These are phyloP conservation scores for Porphyrellus cyaneotinctus DNA, from an alignment of 768 basidiomycete genomes.

Conservation along the genomic window DNA sequence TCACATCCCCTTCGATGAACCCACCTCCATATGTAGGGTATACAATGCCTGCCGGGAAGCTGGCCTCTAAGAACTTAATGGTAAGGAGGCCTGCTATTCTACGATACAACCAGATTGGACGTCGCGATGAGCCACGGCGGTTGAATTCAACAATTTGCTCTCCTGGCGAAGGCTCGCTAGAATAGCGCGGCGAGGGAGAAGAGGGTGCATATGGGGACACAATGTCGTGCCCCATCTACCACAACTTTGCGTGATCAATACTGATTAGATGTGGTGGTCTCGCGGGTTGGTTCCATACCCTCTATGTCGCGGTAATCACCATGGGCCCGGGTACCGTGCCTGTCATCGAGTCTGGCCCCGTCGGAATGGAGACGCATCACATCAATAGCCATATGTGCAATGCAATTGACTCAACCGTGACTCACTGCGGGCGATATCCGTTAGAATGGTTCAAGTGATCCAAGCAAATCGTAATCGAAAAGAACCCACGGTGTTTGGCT, in stretches of 20 bases:
- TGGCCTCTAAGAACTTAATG: conserved; percentile 24
- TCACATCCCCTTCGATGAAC: conserved; percentile 24
- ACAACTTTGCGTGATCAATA: background rate
- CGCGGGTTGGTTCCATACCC: background rate
- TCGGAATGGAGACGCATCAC: too few relatives aligned
- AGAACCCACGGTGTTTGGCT: background rate
- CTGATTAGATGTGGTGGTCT: background rate
- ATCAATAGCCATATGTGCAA: background rate
- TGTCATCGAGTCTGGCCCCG: too few relatives aligned
- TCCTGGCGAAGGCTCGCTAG: conserved; percentile 43
- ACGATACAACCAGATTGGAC: conserved; percentile 21
- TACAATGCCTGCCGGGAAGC: conserved; percentile 20
- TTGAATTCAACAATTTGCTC: conserved; percentile 51
- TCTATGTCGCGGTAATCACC: background rate
- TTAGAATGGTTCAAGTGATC: background rate
- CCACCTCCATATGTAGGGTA: conserved; percentile 19
- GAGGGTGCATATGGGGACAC: conserved; percentile 53
- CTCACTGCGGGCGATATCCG: background rate
- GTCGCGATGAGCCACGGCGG: conserved; percentile 15
- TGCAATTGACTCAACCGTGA: background rate
- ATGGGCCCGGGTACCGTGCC: too few relatives aligned
- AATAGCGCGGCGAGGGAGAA: conserved; percentile 51
- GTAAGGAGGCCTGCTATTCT: conserved; percentile 29
- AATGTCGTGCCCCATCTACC: conserved; percentile 9
- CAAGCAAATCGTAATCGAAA: background rate